Evolutionary conservation across 805 yeast genomes (phyloP).

Genomic region (Wickerhamiella spandovensis): DNA sequence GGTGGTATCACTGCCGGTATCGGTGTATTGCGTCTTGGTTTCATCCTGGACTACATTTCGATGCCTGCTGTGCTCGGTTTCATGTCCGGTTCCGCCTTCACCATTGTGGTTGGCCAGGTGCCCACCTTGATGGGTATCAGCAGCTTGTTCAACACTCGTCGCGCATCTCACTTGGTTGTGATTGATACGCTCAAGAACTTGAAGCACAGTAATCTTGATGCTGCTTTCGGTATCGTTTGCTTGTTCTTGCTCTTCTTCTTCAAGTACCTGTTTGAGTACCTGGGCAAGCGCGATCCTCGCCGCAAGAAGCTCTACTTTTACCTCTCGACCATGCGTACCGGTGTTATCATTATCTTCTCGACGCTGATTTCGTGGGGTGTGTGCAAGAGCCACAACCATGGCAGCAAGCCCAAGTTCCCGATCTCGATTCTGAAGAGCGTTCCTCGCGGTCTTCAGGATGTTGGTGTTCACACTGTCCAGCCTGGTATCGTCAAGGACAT

Average conservation of each 20-base stretch:
- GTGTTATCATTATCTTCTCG: slow-evolving; percentile 65
- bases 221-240: slow-evolving; percentile 77
- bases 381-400: slow-evolving; percentile 32
- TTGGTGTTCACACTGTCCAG: slow-evolving; percentile 59
- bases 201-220: slow-evolving; percentile 56
- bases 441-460: slow-evolving; percentile 69
- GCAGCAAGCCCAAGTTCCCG: slow-evolving; percentile 26
- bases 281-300: slow-evolving; percentile 52
- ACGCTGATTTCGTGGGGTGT: slow-evolving; percentile 74
- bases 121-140: slow-evolving; percentile 72
- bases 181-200: slow-evolving; percentile 61
- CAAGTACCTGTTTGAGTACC: slow-evolving; percentile 49
- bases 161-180: slow-evolving; percentile 53
- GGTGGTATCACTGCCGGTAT: slow-evolving; percentile 76
- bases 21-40: slow-evolving; percentile 75
- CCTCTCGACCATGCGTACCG: slow-evolving; percentile 63
- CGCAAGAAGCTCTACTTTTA: slow-evolving; percentile 50
- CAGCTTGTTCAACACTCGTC: slow-evolving; percentile 56
- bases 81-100: slow-evolving; percentile 89
- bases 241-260: slow-evolving; percentile 58
- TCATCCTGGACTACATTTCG: slow-evolving; percentile 77
- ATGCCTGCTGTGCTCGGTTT: slow-evolving; percentile 88
- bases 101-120: slow-evolving; percentile 70
- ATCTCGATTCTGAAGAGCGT: slow-evolving; percentile 61
- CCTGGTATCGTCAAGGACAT: slow-evolving; percentile 42